Percentiles rank a stretch among this genome's conserved stretches.
Conservation (phyloP, 352 stramenopile species). For the Lagenidium giganteum region DNA sequence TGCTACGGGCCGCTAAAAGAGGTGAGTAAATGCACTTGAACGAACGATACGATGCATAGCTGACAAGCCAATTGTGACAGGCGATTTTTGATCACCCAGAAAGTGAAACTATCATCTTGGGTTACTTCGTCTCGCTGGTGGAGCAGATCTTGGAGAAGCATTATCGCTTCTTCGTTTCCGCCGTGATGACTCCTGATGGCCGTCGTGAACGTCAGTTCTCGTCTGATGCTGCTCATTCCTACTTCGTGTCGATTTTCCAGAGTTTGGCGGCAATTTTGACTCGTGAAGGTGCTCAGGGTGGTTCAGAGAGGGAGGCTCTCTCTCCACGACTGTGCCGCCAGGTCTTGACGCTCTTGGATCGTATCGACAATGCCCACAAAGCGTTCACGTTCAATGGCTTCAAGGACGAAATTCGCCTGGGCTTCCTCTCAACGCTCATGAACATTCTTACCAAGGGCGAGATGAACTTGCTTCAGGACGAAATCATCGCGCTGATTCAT, state of each 20-base stretch:
- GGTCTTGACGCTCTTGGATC: conserved; percentile 60
- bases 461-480: conserved; percentile 76
- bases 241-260: conserved; percentile 77
- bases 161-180: conserved; percentile 73
- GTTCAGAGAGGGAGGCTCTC: conserved; percentile 10
- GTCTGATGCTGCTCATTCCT: conserved; percentile 59
- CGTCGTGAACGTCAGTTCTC: conserved; percentile 51
- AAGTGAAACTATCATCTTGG: conserved; percentile 60
- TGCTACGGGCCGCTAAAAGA: conserved; percentile 78
- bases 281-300: conserved; percentile 32
- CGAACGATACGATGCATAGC: too few relatives aligned
- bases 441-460: conserved; percentile 71
- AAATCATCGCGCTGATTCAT: conserved; percentile 65
- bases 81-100: conserved; percentile 67
- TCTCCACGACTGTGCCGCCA: conserved; percentile 67
- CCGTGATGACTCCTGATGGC: conserved; percentile 38
- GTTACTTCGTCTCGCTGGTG: conserved; percentile 66
- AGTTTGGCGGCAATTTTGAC: conserved; percentile 60
- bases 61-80: too few relatives aligned
- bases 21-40: conserved; percentile 21
- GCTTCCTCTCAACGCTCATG: conserved; percentile 74
- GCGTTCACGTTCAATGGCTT: conserved; percentile 75
- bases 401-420: conserved; percentile 63
- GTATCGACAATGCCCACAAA: conserved; percentile 56
- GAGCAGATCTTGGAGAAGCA: conserved; percentile 79